Evolutionary conservation across 202 grass and related monocot species (phyloP).

Genomic region (Musa balbisiana): DNA sequence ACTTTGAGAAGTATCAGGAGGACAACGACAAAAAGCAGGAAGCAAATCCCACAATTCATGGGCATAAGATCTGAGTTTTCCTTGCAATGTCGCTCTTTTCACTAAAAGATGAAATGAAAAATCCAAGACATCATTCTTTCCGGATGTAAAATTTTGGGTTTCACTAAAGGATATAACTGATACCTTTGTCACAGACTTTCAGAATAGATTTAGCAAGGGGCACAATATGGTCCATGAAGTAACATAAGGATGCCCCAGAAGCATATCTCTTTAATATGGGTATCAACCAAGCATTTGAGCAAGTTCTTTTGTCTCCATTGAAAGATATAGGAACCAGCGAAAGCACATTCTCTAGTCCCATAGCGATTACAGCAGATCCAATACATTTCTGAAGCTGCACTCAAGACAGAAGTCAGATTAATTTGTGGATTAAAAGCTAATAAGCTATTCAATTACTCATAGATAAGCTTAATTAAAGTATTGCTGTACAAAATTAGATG

Average conservation of each 20-base stretch:
- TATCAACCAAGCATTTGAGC: slow-evolving; percentile 80
- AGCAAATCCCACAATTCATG: slow-evolving; percentile 74
- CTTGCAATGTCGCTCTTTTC: slow-evolving; percentile 44
- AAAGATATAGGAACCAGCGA: slow-evolving; percentile 60
- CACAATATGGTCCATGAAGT: slow-evolving; percentile 64
- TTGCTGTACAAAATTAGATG: not conserved
- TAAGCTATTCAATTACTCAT: not conserved
- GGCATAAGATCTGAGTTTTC: slow-evolving; percentile 34
- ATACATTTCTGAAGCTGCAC: slow-evolving; percentile 78
- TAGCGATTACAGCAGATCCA: slow-evolving; percentile 68
- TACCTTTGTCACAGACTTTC: slow-evolving; percentile 47
- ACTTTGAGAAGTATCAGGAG: slow-evolving; percentile 45
- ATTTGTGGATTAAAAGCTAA: no score
- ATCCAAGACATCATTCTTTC: slow-evolving; percentile 10
- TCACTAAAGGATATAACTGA: not conserved
- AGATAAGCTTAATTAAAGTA: not conserved
- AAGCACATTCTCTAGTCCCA: slow-evolving; percentile 75
- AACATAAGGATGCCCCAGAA: slow-evolving; percentile 44
- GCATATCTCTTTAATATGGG: slow-evolving; percentile 83
- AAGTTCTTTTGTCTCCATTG: slow-evolving; percentile 47
- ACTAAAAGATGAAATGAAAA: slow-evolving; percentile 45
- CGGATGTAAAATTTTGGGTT: not conserved
- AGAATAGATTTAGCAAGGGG: slow-evolving; percentile 58
- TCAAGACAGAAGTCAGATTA: slow-evolving; percentile 29
- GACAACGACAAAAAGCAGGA: slow-evolving; percentile 79